Percentiles rank a stretch among this genome's conserved stretches.
Conservation (phyloP, 306 rosid species). For the Hippophae gyantsensis region DNA sequence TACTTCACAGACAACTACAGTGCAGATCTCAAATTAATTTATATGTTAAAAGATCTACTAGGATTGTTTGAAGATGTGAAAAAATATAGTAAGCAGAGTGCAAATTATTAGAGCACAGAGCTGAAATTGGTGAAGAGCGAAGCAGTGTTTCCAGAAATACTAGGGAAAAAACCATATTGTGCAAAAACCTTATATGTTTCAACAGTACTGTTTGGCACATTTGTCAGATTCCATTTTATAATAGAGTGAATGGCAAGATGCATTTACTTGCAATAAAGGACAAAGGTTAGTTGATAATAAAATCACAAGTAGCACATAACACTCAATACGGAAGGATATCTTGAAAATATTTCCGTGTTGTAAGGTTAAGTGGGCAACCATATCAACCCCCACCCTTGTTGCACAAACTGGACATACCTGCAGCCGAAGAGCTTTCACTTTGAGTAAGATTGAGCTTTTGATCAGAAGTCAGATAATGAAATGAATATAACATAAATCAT, state of each 20-base stretch:
- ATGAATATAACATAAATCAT: not conserved
- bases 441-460: not conserved
- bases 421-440: conserved; percentile 16
- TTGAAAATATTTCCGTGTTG: conserved; percentile 92
- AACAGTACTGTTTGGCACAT: not conserved
- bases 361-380: conserved; percentile 90
- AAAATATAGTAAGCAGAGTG: not conserved
- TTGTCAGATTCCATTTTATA: conserved; percentile 1
- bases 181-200: not conserved
- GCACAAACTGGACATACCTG: conserved; percentile 97
- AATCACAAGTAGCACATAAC: conserved; percentile 6
- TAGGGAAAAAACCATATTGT: too few species aligned
- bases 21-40: not conserved
- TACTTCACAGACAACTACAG: not conserved
- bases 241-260: conserved; percentile 1
- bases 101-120: not conserved
- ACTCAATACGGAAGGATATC: conserved; percentile 59
- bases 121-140: not conserved
- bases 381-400: conserved; percentile 89
- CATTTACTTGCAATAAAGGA: conserved; percentile 6
- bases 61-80: not conserved
- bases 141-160: not conserved
- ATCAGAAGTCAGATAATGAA: not conserved
- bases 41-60: not conserved
- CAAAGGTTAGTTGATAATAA: conserved; percentile 1